Percentiles rank a stretch among this genome's conserved stretches.
Conservation (phyloP, 139 green algal genomes). For the Tetradesmus obliquus region DNA sequence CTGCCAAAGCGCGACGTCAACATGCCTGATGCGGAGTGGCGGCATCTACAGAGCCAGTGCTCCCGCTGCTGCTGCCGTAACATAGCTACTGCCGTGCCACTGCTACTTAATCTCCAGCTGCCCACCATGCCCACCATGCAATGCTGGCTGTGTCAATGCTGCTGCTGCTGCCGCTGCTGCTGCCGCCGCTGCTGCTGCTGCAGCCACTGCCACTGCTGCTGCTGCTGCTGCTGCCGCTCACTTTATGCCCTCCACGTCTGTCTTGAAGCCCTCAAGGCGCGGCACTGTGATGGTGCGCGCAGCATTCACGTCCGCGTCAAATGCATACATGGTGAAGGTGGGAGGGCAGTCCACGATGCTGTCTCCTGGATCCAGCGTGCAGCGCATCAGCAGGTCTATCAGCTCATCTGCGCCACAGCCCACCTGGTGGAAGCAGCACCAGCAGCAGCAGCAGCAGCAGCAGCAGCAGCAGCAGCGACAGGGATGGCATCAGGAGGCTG, state of each 20-base stretch:
- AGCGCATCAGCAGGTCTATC: constrained; percentile 96
- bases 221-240: constrained; percentile 40
- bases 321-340: constrained; percentile 99
- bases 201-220: no score
- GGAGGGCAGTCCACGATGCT: constrained; percentile 93
- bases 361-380: constrained; percentile 94
- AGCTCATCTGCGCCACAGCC: constrained; percentile 96
- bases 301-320: constrained; percentile 96
- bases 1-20: no score
- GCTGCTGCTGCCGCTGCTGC: background rate
- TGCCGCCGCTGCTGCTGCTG: background rate
- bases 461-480: background rate
- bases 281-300: constrained; percentile 89
- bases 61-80: background rate
- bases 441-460: background rate
- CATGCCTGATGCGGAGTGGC: no score
- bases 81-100: background rate
- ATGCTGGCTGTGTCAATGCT: no score
- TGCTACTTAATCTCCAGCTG: background rate
- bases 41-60: background rate
- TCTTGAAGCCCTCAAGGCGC: constrained; percentile 83
- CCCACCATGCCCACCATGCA: background rate
- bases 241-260: constrained; percentile 89
- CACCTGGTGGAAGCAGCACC: constrained; percentile 72
- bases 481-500: background rate